Percentiles rank a stretch among this genome's conserved stretches.
These are phyloP conservation scores for Aspergillus hiratsukae DNA, from an alignment of 2,329 filamentous ascomycete genomes.

Conservation along the genomic window DNA sequence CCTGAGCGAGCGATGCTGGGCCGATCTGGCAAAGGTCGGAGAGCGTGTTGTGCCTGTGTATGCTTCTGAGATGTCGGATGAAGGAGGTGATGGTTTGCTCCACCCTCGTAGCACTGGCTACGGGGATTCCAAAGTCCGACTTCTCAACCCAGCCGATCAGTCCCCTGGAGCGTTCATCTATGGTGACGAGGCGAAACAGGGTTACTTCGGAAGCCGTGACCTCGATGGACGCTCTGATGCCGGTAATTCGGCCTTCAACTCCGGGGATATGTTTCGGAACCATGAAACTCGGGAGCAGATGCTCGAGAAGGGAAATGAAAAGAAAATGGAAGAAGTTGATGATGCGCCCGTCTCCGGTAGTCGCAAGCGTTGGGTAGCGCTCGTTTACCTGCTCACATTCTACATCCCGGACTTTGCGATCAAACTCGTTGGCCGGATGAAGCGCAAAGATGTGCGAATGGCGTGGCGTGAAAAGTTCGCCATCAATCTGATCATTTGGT, in stretches of 20 bases:
- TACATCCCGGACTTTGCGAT: conserved; percentile 82
- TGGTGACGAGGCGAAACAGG: conserved; percentile 68
- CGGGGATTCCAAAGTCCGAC: conserved; percentile 51
- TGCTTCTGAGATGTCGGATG: conserved; percentile 53
- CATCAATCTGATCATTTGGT: conserved; percentile 97
- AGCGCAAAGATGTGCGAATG: conserved; percentile 83
- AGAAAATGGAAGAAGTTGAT: conserved; percentile 85
- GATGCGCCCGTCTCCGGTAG: conserved; percentile 70
- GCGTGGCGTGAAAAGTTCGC: conserved; percentile 97
- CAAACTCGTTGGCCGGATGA: conserved; percentile 72
- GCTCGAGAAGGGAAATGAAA: conserved; percentile 90
- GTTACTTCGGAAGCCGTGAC: conserved; percentile 77
- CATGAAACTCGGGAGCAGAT: conserved; percentile 90
- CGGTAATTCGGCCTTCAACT: conserved; percentile 82
- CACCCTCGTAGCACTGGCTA: conserved; percentile 41
- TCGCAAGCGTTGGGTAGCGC: conserved; percentile 84
- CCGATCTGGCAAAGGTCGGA: conserved; percentile 74
- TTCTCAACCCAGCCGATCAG: conserved; percentile 46
- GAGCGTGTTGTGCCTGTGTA: conserved; percentile 58
- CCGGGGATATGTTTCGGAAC: conserved; percentile 97
- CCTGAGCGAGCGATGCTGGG: conserved; percentile 92
- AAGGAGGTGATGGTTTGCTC: conserved; percentile 58
- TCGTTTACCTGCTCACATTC: conserved; percentile 81
- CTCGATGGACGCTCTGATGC: conserved; percentile 85
- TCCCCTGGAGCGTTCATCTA: conserved; percentile 60